phyloP scores from a whole-genome alignment of 345 rosid genomes.

The Camelina neglecta region DNA sequence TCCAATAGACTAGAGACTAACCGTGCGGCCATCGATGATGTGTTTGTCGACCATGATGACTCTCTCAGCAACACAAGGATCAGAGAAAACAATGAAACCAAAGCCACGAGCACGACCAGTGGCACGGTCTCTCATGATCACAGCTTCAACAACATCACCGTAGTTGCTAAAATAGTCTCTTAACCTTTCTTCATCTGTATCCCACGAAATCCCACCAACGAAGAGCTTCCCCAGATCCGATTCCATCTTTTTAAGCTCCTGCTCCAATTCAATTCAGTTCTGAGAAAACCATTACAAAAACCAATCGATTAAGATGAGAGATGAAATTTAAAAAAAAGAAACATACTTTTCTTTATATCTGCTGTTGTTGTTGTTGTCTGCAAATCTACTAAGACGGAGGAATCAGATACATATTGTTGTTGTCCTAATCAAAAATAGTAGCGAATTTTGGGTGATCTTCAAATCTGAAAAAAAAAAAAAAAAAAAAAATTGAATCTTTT shows the following conservation, averaged over 20 bases:
- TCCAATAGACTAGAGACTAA: conserved; percentile 41
- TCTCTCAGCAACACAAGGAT: conserved; percentile 85
- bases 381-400: conserved; percentile 29
- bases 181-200: conserved; percentile 88
- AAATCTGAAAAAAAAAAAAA: conserved; percentile 20
- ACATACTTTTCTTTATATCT: too few relatives aligned
- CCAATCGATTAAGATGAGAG: neutral
- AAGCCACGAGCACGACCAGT: conserved; percentile 99
- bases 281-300: neutral
- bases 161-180: conserved; percentile 82
- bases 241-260: conserved; percentile 69
- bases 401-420: conserved; percentile 15
- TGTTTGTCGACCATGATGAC: conserved; percentile 84
- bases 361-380: conserved; percentile 17
- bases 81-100: conserved; percentile 86
- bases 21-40: conserved; percentile 88
- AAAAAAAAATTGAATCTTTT: conserved; percentile 19
- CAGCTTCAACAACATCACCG: conserved; percentile 90
- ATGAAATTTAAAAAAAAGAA: neutral
- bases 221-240: conserved; percentile 94
- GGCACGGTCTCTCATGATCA: conserved; percentile 96
- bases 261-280: conserved; percentile 4
- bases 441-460: conserved; percentile 19
- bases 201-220: conserved; percentile 99
- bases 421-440: conserved; percentile 28